Base-by-base conservation (phyloP, 1,284 basidiomycete species). In the Schizophyllum commune region DNA sequence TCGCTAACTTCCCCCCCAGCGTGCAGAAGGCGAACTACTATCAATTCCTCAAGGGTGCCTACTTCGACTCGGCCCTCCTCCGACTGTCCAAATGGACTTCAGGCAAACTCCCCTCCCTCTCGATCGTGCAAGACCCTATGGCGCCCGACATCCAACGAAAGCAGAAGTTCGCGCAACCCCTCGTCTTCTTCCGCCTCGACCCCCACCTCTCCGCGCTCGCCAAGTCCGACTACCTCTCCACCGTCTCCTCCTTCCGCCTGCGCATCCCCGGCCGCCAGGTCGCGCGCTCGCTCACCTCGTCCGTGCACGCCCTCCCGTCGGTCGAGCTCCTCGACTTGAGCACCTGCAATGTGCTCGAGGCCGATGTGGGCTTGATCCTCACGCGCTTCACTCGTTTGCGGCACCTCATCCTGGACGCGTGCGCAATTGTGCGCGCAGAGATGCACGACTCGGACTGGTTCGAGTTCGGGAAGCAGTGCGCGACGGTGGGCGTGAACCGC, bases 31-130 rank as follows among this genome's bases (percentile, higher is more conserved):
- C 86, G 4, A 86, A 80, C 4, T 89, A 89, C 69, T 81, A 83
- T 65, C 86, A 86, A 59, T 89, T 89, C 69, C 79, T 87, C 27
- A 83, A 82, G 82, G 88, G 88, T 17, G 79, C 82, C 53, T 90
- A 90, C 68, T 90, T 88, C 64, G 88, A 91, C 67, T 81, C 80
- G 3, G 76, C 78, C 0, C 72, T 90, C 2, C 64, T 72, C 15
- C 76, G 79, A 1, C 71, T 90, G 55, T 75, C 85, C 2, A 71
- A 69, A 54, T 90, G 89, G 88, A 83, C 84, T 1, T 62, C 74
- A 4, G 68, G 70, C 2, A 63, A 68, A 5, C 70, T 88, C 1
- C 72, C 75, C 1, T 71, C 72, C 0, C 68, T 90, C 1, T 89
- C 86, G 1, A 81, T 90, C 56, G 75, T 87, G 9, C 88, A 91